Evolutionary conservation across 179 eudicot genomes (phyloP).

Genomic region (Gypsophila paniculata): DNA sequence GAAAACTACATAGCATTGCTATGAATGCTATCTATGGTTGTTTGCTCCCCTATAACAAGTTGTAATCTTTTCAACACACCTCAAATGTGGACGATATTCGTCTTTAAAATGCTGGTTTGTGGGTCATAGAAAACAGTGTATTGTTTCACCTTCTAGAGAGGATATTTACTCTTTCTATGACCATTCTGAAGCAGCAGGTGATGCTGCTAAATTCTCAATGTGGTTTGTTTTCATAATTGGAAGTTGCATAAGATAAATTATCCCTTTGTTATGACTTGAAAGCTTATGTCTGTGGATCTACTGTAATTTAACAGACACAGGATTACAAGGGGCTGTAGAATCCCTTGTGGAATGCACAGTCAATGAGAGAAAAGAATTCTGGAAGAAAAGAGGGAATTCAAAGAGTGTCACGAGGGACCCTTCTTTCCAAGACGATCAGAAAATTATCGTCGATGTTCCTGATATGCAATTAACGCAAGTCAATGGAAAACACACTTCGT

Average conservation of each 20-base stretch:
- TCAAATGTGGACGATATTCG: no score
- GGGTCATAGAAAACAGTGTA: no score
- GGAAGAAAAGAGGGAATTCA: slow-evolving; percentile 29
- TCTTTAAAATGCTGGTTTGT: no score
- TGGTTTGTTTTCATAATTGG: slow-evolving; percentile 23
- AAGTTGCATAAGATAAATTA: slow-evolving; percentile 16
- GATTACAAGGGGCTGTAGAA: no score
- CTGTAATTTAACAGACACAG: no score
- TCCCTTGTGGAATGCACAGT: no score
- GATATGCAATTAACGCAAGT: slow-evolving; percentile 12
- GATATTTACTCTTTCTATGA: slow-evolving; percentile 61
- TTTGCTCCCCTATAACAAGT: no score
- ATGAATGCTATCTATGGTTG: no score
- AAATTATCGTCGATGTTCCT: slow-evolving; percentile 22
- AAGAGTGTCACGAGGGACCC: slow-evolving; percentile 31
- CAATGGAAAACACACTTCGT: slow-evolving; percentile 26
- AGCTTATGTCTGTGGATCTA: no score
- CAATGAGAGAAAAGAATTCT: slow-evolving; percentile 28
- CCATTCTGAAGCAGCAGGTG: slow-evolving; percentile 36
- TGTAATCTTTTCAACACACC: no score
- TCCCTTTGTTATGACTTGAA: slow-evolving; percentile 10
- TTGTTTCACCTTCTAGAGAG: slow-evolving; percentile 38
- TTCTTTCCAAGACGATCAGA: no score
- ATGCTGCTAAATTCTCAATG: slow-evolving; percentile 26
- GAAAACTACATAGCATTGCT: no score